These are phyloP conservation scores for Retiboletus flavoniger DNA, from an alignment of 1,284 basidiomycete species.

Conservation along the genomic window DNA sequence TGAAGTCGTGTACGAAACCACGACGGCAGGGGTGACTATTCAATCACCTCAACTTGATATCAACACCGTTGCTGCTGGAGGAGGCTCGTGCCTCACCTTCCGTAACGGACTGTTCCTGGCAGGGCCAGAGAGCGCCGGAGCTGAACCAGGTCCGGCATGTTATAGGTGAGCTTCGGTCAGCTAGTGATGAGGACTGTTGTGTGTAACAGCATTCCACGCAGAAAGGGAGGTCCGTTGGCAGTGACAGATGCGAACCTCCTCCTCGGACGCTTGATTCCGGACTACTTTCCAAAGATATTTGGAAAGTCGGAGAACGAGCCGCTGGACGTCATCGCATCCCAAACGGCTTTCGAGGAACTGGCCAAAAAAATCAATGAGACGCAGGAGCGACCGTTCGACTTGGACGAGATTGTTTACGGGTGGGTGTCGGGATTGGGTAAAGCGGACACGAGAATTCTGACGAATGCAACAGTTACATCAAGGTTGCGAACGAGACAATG, in stretches of 20 bases:
- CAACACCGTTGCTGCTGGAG: slow-evolving; percentile 77
- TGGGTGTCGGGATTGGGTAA: slow-evolving; percentile 34
- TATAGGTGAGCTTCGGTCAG: slow-evolving; percentile 45
- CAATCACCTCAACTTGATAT: slow-evolving; percentile 77
- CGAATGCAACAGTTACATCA: slow-evolving; percentile 67
- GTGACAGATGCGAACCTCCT: slow-evolving; percentile 77
- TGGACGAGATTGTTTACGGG: slow-evolving; percentile 91
- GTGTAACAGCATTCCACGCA: slow-evolving; percentile 16
- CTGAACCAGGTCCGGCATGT: slow-evolving; percentile 73
- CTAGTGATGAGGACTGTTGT: neutral
- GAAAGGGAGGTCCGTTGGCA: slow-evolving; percentile 71
- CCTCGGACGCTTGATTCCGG: slow-evolving; percentile 69
- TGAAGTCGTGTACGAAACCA: slow-evolving; percentile 79
- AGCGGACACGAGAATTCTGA: slow-evolving; percentile 3
- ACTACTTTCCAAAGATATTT: slow-evolving; percentile 75
- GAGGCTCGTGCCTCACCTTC: slow-evolving; percentile 53
- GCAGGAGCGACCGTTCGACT: slow-evolving; percentile 52
- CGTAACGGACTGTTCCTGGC: slow-evolving; percentile 60
- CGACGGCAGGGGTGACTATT: slow-evolving; percentile 77
- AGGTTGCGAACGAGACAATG: slow-evolving; percentile 95
- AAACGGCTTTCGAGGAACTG: slow-evolving; percentile 30
- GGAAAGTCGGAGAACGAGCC: slow-evolving; percentile 73
- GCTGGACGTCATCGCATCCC: slow-evolving; percentile 59
- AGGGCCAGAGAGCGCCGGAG: slow-evolving; percentile 71
- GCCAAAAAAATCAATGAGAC: slow-evolving; percentile 41